phyloP scores from a whole-genome alignment of 768 basidiomycete genomes.

The Chalciporus piperatus region DNA sequence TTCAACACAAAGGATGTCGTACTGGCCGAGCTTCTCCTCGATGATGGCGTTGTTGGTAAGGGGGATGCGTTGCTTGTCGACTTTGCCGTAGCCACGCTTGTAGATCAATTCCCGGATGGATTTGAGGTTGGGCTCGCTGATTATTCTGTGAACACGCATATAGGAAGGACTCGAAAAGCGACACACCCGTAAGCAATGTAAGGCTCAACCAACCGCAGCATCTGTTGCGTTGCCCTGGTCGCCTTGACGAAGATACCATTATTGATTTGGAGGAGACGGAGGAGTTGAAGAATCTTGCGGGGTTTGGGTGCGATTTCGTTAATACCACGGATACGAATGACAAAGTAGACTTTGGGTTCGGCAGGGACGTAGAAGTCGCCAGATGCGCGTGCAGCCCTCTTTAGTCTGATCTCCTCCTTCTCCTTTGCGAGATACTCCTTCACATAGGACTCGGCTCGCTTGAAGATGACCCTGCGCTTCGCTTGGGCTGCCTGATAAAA shows the following conservation, averaged over 20 bases:
- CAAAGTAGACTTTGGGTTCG: slow-evolving; percentile 96
- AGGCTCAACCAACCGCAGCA: slow-evolving; percentile 96
- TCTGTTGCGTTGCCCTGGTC: slow-evolving; percentile 93
- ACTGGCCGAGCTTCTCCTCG: slow-evolving; percentile 86
- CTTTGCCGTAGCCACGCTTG: slow-evolving; percentile 99
- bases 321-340: slow-evolving; percentile 98
- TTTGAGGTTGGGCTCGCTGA: slow-evolving; percentile 93
- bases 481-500: slow-evolving; percentile 72
- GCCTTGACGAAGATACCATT: slow-evolving; percentile 98
- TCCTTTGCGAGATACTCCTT: slow-evolving; percentile 94
- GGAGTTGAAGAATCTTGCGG: slow-evolving; percentile 97
- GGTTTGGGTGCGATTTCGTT: slow-evolving; percentile 99
- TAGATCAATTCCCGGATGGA: slow-evolving; percentile 96
- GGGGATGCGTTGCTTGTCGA: slow-evolving; percentile 96
- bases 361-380: slow-evolving; percentile 98
- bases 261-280: slow-evolving; percentile 99
- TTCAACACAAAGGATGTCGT: slow-evolving; percentile 94
- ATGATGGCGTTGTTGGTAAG: slow-evolving; percentile 92
- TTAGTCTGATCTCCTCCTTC: slow-evolving; percentile 94
- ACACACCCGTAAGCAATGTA: slow-evolving; percentile 95
- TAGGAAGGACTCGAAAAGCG: neutral
- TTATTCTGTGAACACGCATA: slow-evolving; percentile 1
- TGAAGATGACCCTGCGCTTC: slow-evolving; percentile 97
- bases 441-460: slow-evolving; percentile 97
- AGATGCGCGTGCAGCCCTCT: slow-evolving; percentile 84